These are phyloP conservation scores for Prunus kanzakura DNA, from an alignment of 306 rosid genomes.

Conservation along the genomic window DNA sequence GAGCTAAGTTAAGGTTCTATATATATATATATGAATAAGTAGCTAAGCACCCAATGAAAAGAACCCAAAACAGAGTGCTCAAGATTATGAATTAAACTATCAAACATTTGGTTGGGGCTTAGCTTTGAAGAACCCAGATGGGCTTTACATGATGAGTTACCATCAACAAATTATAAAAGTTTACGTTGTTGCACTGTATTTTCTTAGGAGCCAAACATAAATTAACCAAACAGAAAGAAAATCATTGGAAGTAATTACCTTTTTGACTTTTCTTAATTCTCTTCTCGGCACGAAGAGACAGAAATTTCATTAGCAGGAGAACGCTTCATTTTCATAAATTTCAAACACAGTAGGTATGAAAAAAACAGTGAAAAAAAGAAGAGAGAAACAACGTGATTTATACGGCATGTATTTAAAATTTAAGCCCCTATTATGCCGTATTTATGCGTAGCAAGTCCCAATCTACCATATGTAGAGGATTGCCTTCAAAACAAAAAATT, in stretches of 20 bases:
- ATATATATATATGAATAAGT: neutral
- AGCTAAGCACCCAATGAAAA: neutral
- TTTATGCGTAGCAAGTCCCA: neutral
- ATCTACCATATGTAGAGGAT: no score
- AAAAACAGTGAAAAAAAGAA: no score
- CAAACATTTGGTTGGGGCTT: neutral
- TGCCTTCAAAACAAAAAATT: no score
- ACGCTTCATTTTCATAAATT: neutral
- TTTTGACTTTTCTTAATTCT: neutral
- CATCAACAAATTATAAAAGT: neutral
- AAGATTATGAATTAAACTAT: neutral
- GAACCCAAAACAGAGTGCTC: neutral
- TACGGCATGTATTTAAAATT: neutral
- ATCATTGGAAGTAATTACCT: neutral
- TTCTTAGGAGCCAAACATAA: neutral
- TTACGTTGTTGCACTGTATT: neutral
- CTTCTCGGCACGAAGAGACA: neutral
- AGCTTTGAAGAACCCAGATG: neutral
- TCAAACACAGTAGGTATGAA: neutral
- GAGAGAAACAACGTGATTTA: neutral
- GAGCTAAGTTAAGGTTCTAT: neutral
- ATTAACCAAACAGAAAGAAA: neutral
- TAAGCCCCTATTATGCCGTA: neutral
- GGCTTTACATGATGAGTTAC: neutral
- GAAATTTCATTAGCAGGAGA: neutral